phyloP scores from a whole-genome alignment of 139 green algal genomes.

The Chlorella sorokiniana region DNA sequence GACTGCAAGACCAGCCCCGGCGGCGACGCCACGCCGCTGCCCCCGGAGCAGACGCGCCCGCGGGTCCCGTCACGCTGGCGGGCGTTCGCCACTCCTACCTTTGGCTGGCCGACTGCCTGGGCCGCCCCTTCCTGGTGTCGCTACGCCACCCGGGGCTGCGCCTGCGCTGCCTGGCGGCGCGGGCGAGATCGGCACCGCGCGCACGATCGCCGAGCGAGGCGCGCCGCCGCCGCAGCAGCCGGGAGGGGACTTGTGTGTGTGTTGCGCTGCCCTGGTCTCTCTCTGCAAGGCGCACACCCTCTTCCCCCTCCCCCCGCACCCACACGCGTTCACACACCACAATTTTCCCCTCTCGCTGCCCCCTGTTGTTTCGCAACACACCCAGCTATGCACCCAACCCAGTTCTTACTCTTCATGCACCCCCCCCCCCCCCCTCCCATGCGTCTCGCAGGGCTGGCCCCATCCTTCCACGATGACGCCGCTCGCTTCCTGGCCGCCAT shows the following conservation, averaged over 20 bases:
- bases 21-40: constrained; percentile 26
- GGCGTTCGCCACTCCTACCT: constrained; percentile 47
- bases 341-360: too few species aligned
- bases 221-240: not conserved
- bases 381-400: too few species aligned
- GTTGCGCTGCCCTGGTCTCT: not conserved
- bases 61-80: constrained; percentile 36
- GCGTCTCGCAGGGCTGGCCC: constrained; percentile 15
- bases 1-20: constrained; percentile 21
- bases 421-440: too few species aligned
- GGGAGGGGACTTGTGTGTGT: not conserved
- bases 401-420: too few species aligned
- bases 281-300: not conserved
- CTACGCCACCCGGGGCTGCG: constrained; percentile 55
- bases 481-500: constrained; percentile 59
- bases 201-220: constrained; percentile 48
- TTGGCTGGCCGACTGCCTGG: constrained; percentile 45
- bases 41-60: constrained; percentile 36
- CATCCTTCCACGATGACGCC: constrained; percentile 57
- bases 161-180: constrained; percentile 49
- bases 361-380: too few species aligned
- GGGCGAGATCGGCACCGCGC: constrained; percentile 46
- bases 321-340: not conserved
- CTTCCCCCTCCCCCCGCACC: not conserved
- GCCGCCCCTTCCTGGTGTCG: constrained; percentile 55